Evolutionary conservation across 108 stramenopile species (phyloP), one percentile per base, ranked within the genome.

Genomic region (Skeletonema potamos): DNA sequence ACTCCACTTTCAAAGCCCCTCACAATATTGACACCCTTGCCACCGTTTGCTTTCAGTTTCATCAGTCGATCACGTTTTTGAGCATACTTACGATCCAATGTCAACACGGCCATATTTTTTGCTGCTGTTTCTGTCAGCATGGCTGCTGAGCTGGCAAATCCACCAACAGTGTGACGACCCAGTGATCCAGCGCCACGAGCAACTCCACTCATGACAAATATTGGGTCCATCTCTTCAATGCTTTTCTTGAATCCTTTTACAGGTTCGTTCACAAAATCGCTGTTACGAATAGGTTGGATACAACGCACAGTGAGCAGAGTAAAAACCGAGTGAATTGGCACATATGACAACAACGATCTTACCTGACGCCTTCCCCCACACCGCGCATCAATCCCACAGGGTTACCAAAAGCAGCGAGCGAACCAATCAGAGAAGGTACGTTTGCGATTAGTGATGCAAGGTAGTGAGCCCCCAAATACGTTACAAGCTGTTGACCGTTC

Each of bases 31-130:
- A 79, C 65, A 13, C 41, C 41, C 17, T 82, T 75, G 20, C 60
- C 79, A 22, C 70, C 82, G 18, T 76, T 68, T 28, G 64, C 57
- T 62, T 85, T 73, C 26, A 82, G 57, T 15, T 57, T 46, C 56
- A 57, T 61, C 37, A 76, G 63, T 22, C 85, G 79, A 46, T 89
- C 88, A 22, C 89, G 84, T 27, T 87, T 84, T 54, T 90, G 88
- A n/a, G 89, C 90, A 70, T 94, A 97, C 48, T 91, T 85, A 27
- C 89, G 82, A 76, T 95, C 94, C 48, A 97, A 57, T 9, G 96
- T 92, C 34, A 95, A 55, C 3, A 89, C 91, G 1, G 92, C 88
- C 88, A 96, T 81, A 66, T 97, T 91, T 39, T 89, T 90, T 18
- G 86, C 79, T 64, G 87, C 79, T 7, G 88, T 93, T 54, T 90